A percentile compares a stretch with the other conserved stretches of the same genome.
Evolutionary conservation across 2,329 filamentous ascomycete genomes (phyloP).

Genomic region (Thielaviopsis euricoi): DNA sequence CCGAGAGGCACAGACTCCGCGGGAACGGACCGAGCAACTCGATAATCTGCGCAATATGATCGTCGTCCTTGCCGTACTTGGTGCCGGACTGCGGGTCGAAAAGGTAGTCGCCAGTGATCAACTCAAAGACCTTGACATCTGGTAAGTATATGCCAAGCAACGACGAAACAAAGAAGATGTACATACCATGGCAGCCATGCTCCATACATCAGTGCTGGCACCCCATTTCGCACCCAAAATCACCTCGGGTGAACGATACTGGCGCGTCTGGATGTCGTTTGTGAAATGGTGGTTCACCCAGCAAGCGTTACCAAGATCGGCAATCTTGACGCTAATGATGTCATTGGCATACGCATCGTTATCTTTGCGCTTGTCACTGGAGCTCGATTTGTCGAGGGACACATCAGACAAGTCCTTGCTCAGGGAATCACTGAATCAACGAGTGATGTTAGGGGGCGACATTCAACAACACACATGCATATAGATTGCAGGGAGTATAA

Average conservation of each 20-base stretch:
- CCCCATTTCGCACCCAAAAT: conserved; percentile 96
- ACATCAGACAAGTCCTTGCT: conserved; percentile 91
- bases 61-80: conserved; percentile 98
- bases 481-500: neutral
- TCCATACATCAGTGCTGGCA: conserved; percentile 98
- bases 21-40: conserved; percentile 89
- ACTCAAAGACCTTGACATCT: conserved; percentile 62
- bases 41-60: conserved; percentile 98
- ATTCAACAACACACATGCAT: conserved; percentile 5
- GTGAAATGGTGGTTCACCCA: conserved; percentile 99
- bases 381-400: conserved; percentile 60
- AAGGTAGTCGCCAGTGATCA: conserved; percentile 95
- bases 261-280: conserved; percentile 95
- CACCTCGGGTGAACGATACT: conserved; percentile 93
- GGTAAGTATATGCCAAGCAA: neutral
- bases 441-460: conserved; percentile 11
- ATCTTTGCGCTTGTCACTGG: conserved; percentile 45
- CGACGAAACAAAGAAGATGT: neutral
- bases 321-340: conserved; percentile 96
- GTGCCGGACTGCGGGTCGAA: conserved; percentile 97
- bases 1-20: conserved; percentile 75
- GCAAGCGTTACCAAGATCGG: conserved; percentile 92
- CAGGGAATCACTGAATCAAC: conserved; percentile 53
- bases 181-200: conserved; percentile 95
- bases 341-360: conserved; percentile 44